A percentile compares a stretch with the other conserved stretches of the same genome.
Evolutionary conservation across 2,329 filamentous ascomycete genomes (phyloP).

Genomic region (Cladophialophora psammophila): DNA sequence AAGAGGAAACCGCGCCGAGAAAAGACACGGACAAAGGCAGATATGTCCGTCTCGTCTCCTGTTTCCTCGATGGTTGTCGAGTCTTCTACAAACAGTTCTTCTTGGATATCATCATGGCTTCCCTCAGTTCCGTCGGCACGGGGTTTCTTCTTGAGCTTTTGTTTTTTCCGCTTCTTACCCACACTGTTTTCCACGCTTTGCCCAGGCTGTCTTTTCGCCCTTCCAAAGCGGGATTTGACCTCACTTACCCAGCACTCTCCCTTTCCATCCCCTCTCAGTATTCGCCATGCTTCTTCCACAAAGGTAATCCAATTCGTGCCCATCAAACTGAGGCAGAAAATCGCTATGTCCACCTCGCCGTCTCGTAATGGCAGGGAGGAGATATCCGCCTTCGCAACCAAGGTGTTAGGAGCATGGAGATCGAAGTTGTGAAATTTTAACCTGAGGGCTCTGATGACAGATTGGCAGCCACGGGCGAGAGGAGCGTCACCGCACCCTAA

Average conservation of each 20-base stretch:
- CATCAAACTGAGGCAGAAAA: conserved; percentile 98
- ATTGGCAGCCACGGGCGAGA: conserved; percentile 69
- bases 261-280: conserved; percentile 82
- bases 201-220: conserved; percentile 56
- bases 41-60: conserved; percentile 79
- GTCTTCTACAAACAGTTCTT: conserved; percentile 62
- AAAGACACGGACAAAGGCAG: conserved; percentile 84
- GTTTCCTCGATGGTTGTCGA: conserved; percentile 57
- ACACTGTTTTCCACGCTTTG: conserved; percentile 71
- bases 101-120: conserved; percentile 62
- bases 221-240: conserved; percentile 90
- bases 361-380: conserved; percentile 78
- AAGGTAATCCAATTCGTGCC: conserved; percentile 98
- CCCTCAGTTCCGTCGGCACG: conserved; percentile 52
- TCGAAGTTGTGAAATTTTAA: conserved; percentile 85
- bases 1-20: conserved; percentile 83
- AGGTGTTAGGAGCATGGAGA: conserved; percentile 75
- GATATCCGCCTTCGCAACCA: conserved; percentile 89
- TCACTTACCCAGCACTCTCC: conserved; percentile 95
- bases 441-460: conserved; percentile 69
- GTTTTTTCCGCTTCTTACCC: conserved; percentile 63
- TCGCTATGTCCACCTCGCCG: conserved; percentile 79
- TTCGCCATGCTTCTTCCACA: conserved; percentile 91
- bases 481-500: conserved; percentile 92
- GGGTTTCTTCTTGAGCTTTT: conserved; percentile 33